Evolutionary conservation across 768 basidiomycete genomes (phyloP).

Genomic region (Dioszegia crocea): DNA sequence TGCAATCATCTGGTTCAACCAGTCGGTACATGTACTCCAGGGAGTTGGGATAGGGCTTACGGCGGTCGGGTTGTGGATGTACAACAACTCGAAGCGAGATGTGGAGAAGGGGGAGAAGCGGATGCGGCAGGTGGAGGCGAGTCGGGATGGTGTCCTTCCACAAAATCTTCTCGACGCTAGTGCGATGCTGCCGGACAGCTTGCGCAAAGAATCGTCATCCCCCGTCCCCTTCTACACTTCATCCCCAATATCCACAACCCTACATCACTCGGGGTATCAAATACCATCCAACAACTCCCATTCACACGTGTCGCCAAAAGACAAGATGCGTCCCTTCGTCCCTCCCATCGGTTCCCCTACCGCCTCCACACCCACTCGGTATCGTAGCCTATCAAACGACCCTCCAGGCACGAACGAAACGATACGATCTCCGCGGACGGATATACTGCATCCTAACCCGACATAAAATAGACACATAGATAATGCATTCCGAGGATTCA

Average conservation of each 20-base stretch:
- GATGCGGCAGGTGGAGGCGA: slow-evolving; percentile 56
- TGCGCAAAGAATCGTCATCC: slow-evolving; percentile 23
- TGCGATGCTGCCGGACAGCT: slow-evolving; percentile 22
- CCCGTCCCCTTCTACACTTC: slow-evolving; percentile 30
- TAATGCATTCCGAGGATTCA: background rate
- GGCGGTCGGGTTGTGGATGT: slow-evolving; percentile 87
- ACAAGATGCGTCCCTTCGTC: background rate
- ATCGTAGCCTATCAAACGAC: background rate
- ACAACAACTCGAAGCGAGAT: slow-evolving; percentile 88
- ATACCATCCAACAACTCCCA: background rate
- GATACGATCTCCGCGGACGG: background rate
- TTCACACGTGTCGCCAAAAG: background rate
- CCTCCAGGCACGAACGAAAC: background rate
- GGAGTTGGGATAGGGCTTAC: slow-evolving; percentile 86
- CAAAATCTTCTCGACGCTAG: slow-evolving; percentile 36
- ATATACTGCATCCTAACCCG: background rate
- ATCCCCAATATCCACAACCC: slow-evolving; percentile 20
- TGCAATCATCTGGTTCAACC: slow-evolving; percentile 94
- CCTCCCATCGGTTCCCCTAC: background rate
- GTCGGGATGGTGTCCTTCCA: slow-evolving; percentile 47
- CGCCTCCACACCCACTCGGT: background rate
- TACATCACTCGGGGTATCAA: slow-evolving; percentile 11
- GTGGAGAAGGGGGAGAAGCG: slow-evolving; percentile 90
- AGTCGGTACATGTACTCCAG: slow-evolving; percentile 76
- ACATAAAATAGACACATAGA: slow-evolving; percentile 4